Evolutionary conservation across 2,329 filamentous ascomycete species (phyloP).

Genomic region (Fusarium sp.): DNA sequence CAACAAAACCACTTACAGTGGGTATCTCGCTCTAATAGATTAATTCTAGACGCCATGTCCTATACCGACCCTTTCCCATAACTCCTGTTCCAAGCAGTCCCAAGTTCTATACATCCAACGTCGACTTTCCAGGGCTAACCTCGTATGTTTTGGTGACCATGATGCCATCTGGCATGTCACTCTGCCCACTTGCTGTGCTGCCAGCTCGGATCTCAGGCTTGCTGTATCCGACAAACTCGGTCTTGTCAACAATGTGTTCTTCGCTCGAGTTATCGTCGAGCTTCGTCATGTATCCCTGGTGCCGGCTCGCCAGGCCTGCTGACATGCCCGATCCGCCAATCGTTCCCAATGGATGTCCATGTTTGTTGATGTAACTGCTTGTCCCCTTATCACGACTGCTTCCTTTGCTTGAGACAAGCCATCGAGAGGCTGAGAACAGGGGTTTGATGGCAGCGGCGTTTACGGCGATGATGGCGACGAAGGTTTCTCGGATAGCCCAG

Average conservation of each 20-base stretch:
- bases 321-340: slow-evolving; percentile 41
- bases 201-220: slow-evolving; percentile 39
- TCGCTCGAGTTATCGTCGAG: slow-evolving; percentile 48
- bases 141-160: slow-evolving; percentile 44
- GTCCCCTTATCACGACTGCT: slow-evolving; percentile 45
- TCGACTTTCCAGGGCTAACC: slow-evolving; percentile 39
- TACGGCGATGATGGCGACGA: slow-evolving; percentile 57
- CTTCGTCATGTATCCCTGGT: slow-evolving; percentile 41
- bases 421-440: slow-evolving; percentile 50
- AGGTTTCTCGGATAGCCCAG: slow-evolving; percentile 58
- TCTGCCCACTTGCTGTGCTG: slow-evolving; percentile 38
- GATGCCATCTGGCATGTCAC: slow-evolving; percentile 34
- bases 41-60: not conserved
- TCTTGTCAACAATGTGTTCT: slow-evolving; percentile 46
- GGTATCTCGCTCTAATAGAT: not conserved
- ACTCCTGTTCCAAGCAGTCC: slow-evolving; percentile 12
- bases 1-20: not conserved
- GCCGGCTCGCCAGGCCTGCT: slow-evolving; percentile 22
- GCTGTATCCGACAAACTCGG: slow-evolving; percentile 31
- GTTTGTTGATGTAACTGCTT: slow-evolving; percentile 42
- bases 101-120: slow-evolving; percentile 37
- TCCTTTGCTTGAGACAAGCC: slow-evolving; percentile 50
- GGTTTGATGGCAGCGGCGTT: slow-evolving; percentile 57
- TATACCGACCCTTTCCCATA: slow-evolving; percentile 1
- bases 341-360: slow-evolving; percentile 42